A percentile compares a stretch with the other conserved stretches of the same genome.
These are phyloP conservation scores for Otatea glauca DNA, from an alignment of 176 grass and related monocot genomes.

Conservation along the genomic window DNA sequence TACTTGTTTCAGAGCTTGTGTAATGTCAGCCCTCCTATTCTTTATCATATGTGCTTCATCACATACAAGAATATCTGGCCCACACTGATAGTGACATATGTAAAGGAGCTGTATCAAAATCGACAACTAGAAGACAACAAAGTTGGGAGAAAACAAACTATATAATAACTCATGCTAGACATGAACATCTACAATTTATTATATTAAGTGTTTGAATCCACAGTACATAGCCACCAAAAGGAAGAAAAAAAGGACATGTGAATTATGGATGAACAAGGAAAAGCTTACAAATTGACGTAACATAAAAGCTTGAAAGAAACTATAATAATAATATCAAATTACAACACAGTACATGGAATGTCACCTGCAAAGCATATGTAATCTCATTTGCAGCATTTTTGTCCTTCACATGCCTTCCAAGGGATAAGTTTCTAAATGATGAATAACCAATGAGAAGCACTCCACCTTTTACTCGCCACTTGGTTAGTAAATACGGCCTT, in stretches of 20 bases:
- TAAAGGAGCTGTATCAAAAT: constrained; percentile 49
- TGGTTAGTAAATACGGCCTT: constrained; percentile 74
- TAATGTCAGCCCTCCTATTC: constrained; percentile 90
- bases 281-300: constrained; percentile 13
- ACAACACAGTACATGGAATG: constrained; percentile 8
- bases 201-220: constrained; percentile 29
- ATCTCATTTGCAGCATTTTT: constrained; percentile 75
- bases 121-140: constrained; percentile 17
- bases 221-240: constrained; percentile 12
- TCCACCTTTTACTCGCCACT: constrained; percentile 88
- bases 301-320: constrained; percentile 33
- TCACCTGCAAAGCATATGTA: constrained; percentile 77
- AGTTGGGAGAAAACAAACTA: constrained; percentile 10
- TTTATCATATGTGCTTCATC: constrained; percentile 99
- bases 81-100: constrained; percentile 55
- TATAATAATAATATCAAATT: not conserved
- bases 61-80: constrained; percentile 96
- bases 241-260: not conserved
- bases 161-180: constrained; percentile 8
- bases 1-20: constrained; percentile 91
- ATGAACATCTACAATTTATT: constrained; percentile 20
- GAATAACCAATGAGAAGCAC: constrained; percentile 96
- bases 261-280: constrained; percentile 7
- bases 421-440: constrained; percentile 84
- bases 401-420: constrained; percentile 80